Base-by-base conservation (phyloP, 2,329 filamentous ascomycete species). In the Trichophyton benhamiae region DNA sequence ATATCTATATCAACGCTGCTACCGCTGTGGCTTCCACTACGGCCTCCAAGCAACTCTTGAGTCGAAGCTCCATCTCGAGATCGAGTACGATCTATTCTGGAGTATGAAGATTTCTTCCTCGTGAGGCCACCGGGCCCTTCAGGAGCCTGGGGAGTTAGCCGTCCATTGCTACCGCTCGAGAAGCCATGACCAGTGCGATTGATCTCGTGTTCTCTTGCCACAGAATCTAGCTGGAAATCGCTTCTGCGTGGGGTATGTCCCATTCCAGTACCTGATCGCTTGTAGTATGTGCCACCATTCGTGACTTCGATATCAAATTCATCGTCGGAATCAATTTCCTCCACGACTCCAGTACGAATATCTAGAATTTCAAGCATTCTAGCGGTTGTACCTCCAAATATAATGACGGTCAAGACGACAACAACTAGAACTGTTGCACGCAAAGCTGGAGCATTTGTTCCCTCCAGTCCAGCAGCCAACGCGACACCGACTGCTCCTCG, bases 351-450 rank as follows among this genome's bases (percentile, higher is more conserved):
- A 0, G 92, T 99, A 61, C 90, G 85, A 64, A 99, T 99, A n/a
- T 91, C 88, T 15, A 97, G 78, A 60, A 99, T 99, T 72, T 99
- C 94, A 17, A 99, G 80, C 94, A 99, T 99, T 61, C 92, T 87
- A 11, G 92, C 91, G 0, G 94, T 99, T 5, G 94, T 99, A 59
- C 94, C 94, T 61, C 94, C 94, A 69, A 99, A 99, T 65, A 99
- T 97, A 75, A 99, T 99, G 68, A 99, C 94, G 0, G 94, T 97
- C 63, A 99, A 79, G 68, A 99, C 92, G 3, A 99, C 94, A 0
- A 97, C 94, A 8, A 99, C 91, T 9, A 99, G 79, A n/a, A 99
- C 92, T 0, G 94, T 99, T 5, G 94, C 94, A 67, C 91, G 87
- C 41, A 99, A 80, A 0, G 90, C 89, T 62, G 86, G 87, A 0